Evolutionary conservation across 2,329 filamentous ascomycete genomes (phyloP).

Genomic region (Tolypocladium inflatum): DNA sequence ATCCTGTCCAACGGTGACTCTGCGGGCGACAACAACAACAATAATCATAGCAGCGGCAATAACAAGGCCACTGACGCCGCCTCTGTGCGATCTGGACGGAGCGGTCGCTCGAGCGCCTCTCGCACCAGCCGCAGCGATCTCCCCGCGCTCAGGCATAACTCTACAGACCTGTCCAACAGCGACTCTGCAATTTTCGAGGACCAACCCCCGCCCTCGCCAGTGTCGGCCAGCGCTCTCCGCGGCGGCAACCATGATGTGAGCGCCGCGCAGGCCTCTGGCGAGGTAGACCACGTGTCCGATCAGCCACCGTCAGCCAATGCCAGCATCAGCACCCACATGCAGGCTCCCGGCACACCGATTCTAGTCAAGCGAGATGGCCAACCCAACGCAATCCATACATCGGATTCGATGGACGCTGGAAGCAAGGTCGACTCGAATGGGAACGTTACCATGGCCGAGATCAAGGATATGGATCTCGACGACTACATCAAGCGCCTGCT

Average conservation of each 20-base stretch:
- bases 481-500: constrained; percentile 94
- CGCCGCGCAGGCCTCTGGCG: constrained; percentile 74
- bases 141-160: constrained; percentile 28
- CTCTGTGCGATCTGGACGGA: constrained; percentile 64
- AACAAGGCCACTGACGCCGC: constrained; percentile 54
- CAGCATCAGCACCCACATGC: constrained; percentile 45
- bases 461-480: constrained; percentile 89
- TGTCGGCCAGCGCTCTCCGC: constrained; percentile 66
- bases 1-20: constrained; percentile 53
- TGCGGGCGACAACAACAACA: constrained; percentile 39
- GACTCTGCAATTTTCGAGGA: constrained; percentile 39
- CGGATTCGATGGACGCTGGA: constrained; percentile 31
- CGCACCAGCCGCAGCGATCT: constrained; percentile 36
- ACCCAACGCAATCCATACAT: constrained; percentile 52
- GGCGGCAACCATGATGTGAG: constrained; percentile 68
- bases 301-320: constrained; percentile 64
- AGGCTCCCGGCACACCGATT: constrained; percentile 80
- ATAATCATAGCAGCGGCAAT: not conserved
- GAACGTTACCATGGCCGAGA: constrained; percentile 73
- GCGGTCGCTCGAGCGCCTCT: constrained; percentile 40
- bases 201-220: constrained; percentile 73
- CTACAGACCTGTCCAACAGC: constrained; percentile 29
- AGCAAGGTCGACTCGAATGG: constrained; percentile 31
- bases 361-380: constrained; percentile 70
- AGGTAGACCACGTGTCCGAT: constrained; percentile 92